Conservation (phyloP, 306 rosid genomes). For the Vicia faba region DNA sequence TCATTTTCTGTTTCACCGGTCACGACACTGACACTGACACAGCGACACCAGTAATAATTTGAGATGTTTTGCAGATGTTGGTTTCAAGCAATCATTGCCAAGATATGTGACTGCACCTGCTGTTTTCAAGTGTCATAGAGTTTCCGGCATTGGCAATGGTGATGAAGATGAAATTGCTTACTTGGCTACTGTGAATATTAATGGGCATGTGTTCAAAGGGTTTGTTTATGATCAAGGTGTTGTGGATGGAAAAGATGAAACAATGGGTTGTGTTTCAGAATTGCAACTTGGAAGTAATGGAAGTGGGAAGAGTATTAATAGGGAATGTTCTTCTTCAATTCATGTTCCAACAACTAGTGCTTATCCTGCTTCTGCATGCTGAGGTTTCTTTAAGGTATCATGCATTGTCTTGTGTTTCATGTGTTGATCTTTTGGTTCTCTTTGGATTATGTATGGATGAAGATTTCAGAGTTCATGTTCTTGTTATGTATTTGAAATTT, state of each 20-base stretch:
- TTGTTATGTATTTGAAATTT: background rate
- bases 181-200: slow-evolving; percentile 69
- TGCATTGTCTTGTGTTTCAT: background rate
- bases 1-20: background rate
- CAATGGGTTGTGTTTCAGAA: slow-evolving; percentile 52
- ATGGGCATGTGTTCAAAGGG: slow-evolving; percentile 83
- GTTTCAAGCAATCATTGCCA: slow-evolving; percentile 61
- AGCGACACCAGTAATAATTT: too few species aligned
- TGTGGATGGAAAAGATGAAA: slow-evolving; percentile 46
- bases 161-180: slow-evolving; percentile 74
- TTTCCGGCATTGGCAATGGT: slow-evolving; percentile 65
- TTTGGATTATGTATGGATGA: too few species aligned
- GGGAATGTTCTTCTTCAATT: slow-evolving; percentile 56
- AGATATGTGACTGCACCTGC: slow-evolving; percentile 70
- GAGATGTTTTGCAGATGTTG: slow-evolving; percentile 52
- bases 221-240: slow-evolving; percentile 83
- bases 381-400: slow-evolving; percentile 40
- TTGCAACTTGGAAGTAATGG: slow-evolving; percentile 56
- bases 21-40: too few species aligned
- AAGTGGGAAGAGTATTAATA: slow-evolving; percentile 52
- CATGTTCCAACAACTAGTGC: slow-evolving; percentile 46
- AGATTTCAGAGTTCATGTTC: too few species aligned
- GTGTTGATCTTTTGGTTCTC: too few species aligned
- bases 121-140: slow-evolving; percentile 77
- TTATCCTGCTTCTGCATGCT: slow-evolving; percentile 57